A percentile compares a stretch with the other conserved stretches of the same genome.
Conservation (phyloP, 495 filamentous ascomycete genomes). For the Penicillium cinerascens region DNA sequence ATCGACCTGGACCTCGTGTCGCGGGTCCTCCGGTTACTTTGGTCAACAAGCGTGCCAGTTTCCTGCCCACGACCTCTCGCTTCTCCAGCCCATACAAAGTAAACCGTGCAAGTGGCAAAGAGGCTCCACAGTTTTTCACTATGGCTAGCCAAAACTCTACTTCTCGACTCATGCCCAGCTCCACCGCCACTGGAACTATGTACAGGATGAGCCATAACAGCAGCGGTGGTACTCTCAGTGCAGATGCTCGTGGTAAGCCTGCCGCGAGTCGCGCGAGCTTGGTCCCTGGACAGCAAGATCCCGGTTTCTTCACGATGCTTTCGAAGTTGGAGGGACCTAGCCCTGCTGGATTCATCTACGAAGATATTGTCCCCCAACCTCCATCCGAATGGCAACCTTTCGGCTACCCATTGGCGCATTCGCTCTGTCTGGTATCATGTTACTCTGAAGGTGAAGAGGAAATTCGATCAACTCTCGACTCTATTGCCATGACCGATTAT, state of each 20-base stretch:
- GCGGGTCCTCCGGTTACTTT: slow-evolving; percentile 61
- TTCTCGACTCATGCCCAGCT: slow-evolving; percentile 65
- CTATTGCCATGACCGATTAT: slow-evolving; percentile 95
- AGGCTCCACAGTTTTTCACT: slow-evolving; percentile 67
- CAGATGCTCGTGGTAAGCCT: slow-evolving; percentile 37
- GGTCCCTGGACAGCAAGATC: slow-evolving; percentile 36
- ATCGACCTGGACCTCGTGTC: slow-evolving; percentile 79
- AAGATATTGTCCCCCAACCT: slow-evolving; percentile 94
- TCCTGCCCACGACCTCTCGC: slow-evolving; percentile 78
- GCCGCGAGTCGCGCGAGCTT: slow-evolving; percentile 54
- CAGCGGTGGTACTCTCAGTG: slow-evolving; percentile 55
- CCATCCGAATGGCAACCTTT: slow-evolving; percentile 95
- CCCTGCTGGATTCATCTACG: slow-evolving; percentile 90
- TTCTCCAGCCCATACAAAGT: slow-evolving; percentile 92
- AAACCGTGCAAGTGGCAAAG: slow-evolving; percentile 50
- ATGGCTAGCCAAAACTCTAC: slow-evolving; percentile 92
- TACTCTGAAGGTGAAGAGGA: slow-evolving; percentile 96
- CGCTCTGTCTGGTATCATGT: slow-evolving; percentile 91
- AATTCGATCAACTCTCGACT: slow-evolving; percentile 90
- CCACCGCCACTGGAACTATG: slow-evolving; percentile 48
- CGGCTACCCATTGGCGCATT: slow-evolving; percentile 92
- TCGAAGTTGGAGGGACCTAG: slow-evolving; percentile 69
- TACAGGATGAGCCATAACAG: slow-evolving; percentile 69
- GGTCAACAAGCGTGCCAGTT: slow-evolving; percentile 74
- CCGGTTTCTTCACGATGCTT: slow-evolving; percentile 51